Evolutionary conservation across 768 basidiomycete genomes (phyloP), one percentile per base, ranked within the genome.

Genomic region (Lentinula edodes): DNA sequence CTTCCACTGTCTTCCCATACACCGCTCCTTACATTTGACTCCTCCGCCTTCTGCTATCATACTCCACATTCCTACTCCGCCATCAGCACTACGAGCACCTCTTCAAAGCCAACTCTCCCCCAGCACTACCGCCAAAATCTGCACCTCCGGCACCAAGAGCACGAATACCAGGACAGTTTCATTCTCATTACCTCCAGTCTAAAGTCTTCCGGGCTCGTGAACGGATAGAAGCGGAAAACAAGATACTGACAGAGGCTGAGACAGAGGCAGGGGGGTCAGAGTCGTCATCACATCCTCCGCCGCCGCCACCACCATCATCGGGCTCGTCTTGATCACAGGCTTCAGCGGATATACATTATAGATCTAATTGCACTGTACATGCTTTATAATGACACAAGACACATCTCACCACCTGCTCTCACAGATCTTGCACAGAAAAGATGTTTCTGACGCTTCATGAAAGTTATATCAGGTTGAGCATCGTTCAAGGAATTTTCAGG

Each of bases 131-230:
- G 45, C 72, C 81, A 51, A 62, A 58, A 62, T 77, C 84, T 13
- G 78, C 80, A 62, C 80, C 80, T 66, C 75, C 74, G 41, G 62
- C 80, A 43, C 67, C 80, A 13, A 76, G 81, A 41, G 83, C 78
- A 70, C 75, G 74, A 23, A 70, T 74, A 5, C 66, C 74, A 23
- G 76, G 73, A 32, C 80, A 80, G 20, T 67, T 75, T 41, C 80
- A 93, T 70, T 95, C 93, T 39, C 92, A 95, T 74, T 98, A 98
- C 74, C 80, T 98, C 12, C 95, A 96, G 71, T 95, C 93, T 36
- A 99, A 99, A 76, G 93, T 99, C n/a, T 85, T 93, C 50, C 86
- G 97, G 45, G 96, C 97, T 18, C 83, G 87, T 59, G 95, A 98
- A 76, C 86, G 97, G 75, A 87, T 98, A 82, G 91, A 97, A 71